Percentiles rank a stretch among this genome's conserved stretches.
These are phyloP conservation scores for Thalassia testudinum DNA, from an alignment of 116 monocot species.

Conservation along the genomic window DNA sequence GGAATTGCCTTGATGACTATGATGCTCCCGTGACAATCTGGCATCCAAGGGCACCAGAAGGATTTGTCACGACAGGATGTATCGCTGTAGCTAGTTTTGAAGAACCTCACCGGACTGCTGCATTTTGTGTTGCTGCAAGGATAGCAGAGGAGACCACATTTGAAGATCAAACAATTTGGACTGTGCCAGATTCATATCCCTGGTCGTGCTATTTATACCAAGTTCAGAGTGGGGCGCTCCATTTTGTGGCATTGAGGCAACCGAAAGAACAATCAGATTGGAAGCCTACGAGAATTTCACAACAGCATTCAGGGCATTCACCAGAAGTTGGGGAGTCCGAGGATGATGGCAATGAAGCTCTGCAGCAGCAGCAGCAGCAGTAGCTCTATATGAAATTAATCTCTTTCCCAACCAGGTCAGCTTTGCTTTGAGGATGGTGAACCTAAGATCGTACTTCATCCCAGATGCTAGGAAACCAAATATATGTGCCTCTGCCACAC, in stretches of 20 bases:
- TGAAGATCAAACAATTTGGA: constrained; percentile 69
- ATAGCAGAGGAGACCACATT: constrained; percentile 44
- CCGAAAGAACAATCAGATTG: constrained; percentile 49
- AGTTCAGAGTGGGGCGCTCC: constrained; percentile 78
- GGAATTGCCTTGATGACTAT: constrained; percentile 81
- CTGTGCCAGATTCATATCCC: constrained; percentile 67
- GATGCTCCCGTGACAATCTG: constrained; percentile 57
- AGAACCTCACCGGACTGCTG: constrained; percentile 45
- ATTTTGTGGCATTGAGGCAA: constrained; percentile 58
- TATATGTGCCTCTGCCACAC: no score
- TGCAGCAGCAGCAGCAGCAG: no score
- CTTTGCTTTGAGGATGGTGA: no score
- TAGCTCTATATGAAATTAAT: no score
- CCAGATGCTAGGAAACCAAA: no score
- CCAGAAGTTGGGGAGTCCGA: no score
- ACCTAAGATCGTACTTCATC: no score
- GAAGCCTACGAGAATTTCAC: constrained; percentile 52
- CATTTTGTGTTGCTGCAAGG: constrained; percentile 37
- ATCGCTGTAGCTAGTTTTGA: constrained; percentile 55
- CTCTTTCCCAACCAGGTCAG: no score
- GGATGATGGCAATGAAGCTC: no score
- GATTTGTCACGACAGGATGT: constrained; percentile 69
- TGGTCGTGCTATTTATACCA: constrained; percentile 89
- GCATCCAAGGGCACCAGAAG: constrained; percentile 81
- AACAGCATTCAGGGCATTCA: not conserved